phyloP scores from a whole-genome alignment of 2,329 filamentous ascomycete genomes.

The Pestalotiopsis sp. region DNA sequence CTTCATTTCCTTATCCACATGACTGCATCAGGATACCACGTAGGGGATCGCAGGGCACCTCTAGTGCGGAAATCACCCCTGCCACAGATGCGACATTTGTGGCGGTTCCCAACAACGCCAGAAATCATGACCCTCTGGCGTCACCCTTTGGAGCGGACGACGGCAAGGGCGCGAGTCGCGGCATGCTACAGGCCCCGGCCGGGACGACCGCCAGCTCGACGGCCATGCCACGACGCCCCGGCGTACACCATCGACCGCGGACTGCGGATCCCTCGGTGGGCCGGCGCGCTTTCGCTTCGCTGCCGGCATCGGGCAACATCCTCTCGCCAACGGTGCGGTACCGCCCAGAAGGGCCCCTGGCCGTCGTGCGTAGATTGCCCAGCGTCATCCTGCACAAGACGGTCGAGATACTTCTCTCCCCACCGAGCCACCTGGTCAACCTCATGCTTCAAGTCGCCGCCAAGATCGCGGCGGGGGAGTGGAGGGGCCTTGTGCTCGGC shows the following conservation, averaged over 20 bases:
- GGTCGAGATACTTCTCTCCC: slow-evolving; percentile 72
- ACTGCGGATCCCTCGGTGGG: slow-evolving; percentile 49
- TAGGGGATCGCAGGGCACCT: slow-evolving; percentile 26
- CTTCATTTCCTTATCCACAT: slow-evolving; percentile 38
- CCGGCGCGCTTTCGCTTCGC: slow-evolving; percentile 62
- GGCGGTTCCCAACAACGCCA: slow-evolving; percentile 23
- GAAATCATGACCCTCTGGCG: slow-evolving; percentile 21
- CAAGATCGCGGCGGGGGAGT: slow-evolving; percentile 66
- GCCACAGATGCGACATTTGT: slow-evolving; percentile 30
- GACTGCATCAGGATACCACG: slow-evolving; percentile 38
- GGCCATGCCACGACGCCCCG: slow-evolving; percentile 34
- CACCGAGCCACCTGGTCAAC: slow-evolving; percentile 75
- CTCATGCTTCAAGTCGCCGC: slow-evolving; percentile 82
- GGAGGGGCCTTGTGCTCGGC: slow-evolving; percentile 60
- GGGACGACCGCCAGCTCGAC: slow-evolving; percentile 20
- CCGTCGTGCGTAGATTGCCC: slow-evolving; percentile 52
- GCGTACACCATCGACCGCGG: slow-evolving; percentile 56
- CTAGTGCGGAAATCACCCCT: slow-evolving; percentile 33
- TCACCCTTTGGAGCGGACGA: slow-evolving; percentile 12
- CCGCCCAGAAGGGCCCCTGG: slow-evolving; percentile 39
- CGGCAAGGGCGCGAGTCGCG: slow-evolving; percentile 9
- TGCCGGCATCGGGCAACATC: slow-evolving; percentile 68
- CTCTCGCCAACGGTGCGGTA: slow-evolving; percentile 49
- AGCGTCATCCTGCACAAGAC: slow-evolving; percentile 74
- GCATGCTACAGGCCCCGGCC: slow-evolving; percentile 6